phyloP scores from a whole-genome alignment of 139 green algal species.

The Chlorella sp. region DNA sequence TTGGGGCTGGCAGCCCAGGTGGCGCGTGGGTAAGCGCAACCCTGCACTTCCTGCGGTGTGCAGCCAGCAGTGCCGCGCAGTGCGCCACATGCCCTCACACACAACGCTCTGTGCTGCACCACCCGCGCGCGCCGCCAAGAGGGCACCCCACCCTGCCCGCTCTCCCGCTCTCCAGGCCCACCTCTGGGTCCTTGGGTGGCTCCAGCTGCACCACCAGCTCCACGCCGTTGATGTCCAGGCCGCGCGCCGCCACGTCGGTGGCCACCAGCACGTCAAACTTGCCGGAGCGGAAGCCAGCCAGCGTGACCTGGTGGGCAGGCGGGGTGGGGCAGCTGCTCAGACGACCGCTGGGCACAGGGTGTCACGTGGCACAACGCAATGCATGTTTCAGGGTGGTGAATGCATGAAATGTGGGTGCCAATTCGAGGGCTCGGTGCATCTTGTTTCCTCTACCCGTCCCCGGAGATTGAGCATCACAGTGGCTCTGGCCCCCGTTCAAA shows the following conservation, averaged over 20 bases:
- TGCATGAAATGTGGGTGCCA: conserved; percentile 47
- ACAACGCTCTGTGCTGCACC: not conserved
- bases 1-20: too few species aligned
- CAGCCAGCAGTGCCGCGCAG: too few species aligned
- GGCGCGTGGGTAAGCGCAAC: too few species aligned
- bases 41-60: too few species aligned
- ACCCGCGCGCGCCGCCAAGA: not conserved
- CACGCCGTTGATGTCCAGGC: conserved; percentile 96
- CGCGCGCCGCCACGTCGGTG: conserved; percentile 98
- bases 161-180: conserved; percentile 78
- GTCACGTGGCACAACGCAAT: too few species aligned
- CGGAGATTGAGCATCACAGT: conserved; percentile 41
- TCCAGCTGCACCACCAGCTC: conserved; percentile 94
- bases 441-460: conserved; percentile 52
- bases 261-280: conserved; percentile 96
- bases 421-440: conserved; percentile 65
- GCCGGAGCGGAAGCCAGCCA: conserved; percentile 86
- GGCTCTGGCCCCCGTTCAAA: conserved; percentile 66
- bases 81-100: too few species aligned
- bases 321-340: too few species aligned
- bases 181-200: conserved; percentile 88
- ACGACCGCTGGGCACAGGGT: too few species aligned
- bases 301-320: conserved; percentile 50
- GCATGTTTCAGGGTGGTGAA: too few species aligned
- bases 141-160: not conserved